Evolutionary conservation across 768 basidiomycete species (phyloP).

Genomic region (Rhizopogon salebrosus): DNA sequence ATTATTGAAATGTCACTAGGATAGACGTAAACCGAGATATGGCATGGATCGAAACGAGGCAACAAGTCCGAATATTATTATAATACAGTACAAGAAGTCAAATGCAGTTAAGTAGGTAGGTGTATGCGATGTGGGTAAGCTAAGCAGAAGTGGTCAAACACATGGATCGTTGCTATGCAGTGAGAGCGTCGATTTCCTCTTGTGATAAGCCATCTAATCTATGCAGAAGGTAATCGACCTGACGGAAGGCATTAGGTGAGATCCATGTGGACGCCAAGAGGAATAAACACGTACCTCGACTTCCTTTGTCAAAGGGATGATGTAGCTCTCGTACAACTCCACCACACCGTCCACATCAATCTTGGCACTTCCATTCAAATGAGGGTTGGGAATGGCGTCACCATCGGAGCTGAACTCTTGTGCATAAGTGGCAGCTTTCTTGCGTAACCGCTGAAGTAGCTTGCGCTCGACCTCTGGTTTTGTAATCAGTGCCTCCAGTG

Average conservation of each 20-base stretch:
- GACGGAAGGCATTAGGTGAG: not conserved
- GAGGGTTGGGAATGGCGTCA: conserved; percentile 34
- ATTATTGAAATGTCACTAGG: too few relatives aligned
- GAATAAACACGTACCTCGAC: conserved; percentile 71
- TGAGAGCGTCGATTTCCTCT: conserved; percentile 70
- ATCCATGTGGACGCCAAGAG: not conserved
- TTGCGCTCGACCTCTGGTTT: conserved; percentile 93
- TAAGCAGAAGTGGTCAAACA: not conserved
- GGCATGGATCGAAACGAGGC: too few relatives aligned
- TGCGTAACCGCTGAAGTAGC: conserved; percentile 75
- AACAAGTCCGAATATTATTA: not conserved
- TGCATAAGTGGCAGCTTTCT: conserved; percentile 78
- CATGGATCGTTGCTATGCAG: conserved; percentile 10
- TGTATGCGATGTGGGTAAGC: not conserved
- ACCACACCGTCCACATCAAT: conserved; percentile 93
- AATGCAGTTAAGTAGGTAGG: not conserved
- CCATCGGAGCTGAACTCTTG: conserved; percentile 78
- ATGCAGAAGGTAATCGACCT: conserved; percentile 95
- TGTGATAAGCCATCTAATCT: conserved; percentile 82
- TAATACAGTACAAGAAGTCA: not conserved
- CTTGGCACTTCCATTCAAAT: conserved; percentile 43
- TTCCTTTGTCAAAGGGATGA: conserved; percentile 97
- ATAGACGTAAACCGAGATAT: too few relatives aligned
- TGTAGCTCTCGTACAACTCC: conserved; percentile 88
- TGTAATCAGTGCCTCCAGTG: conserved; percentile 86